Evolutionary conservation across 73 alveolate genomes (phyloP).

Genomic region (Symbiodinium pilosum): DNA sequence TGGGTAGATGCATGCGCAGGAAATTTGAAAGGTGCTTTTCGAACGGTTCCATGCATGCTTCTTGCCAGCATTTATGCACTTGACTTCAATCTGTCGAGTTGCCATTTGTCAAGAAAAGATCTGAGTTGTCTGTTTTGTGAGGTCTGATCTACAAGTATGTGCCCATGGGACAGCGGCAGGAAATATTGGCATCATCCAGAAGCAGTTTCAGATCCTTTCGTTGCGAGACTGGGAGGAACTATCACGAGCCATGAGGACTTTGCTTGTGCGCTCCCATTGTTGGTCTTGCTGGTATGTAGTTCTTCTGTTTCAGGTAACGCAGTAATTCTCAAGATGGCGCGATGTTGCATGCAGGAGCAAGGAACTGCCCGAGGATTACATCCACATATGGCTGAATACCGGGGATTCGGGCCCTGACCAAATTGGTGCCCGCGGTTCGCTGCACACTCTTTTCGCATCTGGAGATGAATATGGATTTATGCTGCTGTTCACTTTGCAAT

Average conservation of each 20-base stretch:
- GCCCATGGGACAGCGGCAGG: neutral
- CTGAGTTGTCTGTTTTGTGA: neutral
- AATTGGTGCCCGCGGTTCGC: neutral
- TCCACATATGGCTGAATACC: neutral
- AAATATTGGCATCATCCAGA: neutral
- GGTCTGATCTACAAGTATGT: neutral
- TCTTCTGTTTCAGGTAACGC: neutral
- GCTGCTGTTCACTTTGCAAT: neutral
- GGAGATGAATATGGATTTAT: neutral
- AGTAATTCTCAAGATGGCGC: neutral
- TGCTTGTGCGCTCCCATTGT: neutral
- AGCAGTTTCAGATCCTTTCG: neutral
- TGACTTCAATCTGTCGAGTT: neutral
- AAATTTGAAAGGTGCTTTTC: neutral
- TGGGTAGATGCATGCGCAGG: neutral
- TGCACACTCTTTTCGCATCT: slow-evolving; percentile 13
- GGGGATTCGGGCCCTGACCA: slow-evolving; percentile 39
- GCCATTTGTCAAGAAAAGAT: neutral
- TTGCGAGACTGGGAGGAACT: neutral
- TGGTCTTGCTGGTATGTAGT: neutral
- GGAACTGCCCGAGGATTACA: neutral
- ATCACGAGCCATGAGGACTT: too few species aligned
- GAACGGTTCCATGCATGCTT: neutral
- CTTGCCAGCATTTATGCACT: neutral
- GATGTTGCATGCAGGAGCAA: neutral